Percentiles rank a stretch among this genome's conserved stretches.
Conservation (phyloP, 1,139 yeast genomes). For the Hyphopichia fennica region DNA sequence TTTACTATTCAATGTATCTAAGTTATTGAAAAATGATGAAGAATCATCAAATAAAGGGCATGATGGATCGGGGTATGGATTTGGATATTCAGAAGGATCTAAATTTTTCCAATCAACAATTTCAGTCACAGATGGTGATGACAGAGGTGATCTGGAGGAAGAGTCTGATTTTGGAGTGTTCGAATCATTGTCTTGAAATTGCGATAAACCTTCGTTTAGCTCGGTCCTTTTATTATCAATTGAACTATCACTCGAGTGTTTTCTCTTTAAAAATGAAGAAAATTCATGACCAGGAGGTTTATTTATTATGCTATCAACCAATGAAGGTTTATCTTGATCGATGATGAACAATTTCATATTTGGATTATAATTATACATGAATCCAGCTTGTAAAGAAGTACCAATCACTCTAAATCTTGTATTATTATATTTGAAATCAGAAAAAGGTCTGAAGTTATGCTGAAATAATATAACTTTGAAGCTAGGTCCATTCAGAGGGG, state of each 20-base stretch:
- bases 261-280: slow-evolving; percentile 22
- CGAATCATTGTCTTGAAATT: no score
- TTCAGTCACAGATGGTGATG: not conserved
- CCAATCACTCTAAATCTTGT: slow-evolving; percentile 45
- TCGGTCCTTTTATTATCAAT: not conserved
- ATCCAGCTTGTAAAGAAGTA: slow-evolving; percentile 31
- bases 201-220: not conserved
- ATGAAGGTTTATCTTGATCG: slow-evolving; percentile 35
- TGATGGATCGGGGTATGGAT: slow-evolving; percentile 31
- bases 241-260: not conserved
- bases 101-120: not conserved
- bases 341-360: slow-evolving; percentile 33
- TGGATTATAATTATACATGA: slow-evolving; percentile 33
- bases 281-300: slow-evolving; percentile 29
- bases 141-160: not conserved
- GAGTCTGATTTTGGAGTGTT: not conserved
- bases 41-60: slow-evolving; percentile 20
- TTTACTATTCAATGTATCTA: slow-evolving; percentile 4
- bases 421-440: slow-evolving; percentile 38
- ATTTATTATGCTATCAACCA: slow-evolving; percentile 37
- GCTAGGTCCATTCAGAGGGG: slow-evolving; percentile 13
- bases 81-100: slow-evolving; percentile 10
- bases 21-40: slow-evolving; percentile 7
- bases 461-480: slow-evolving; percentile 34
- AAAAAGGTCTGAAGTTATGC: slow-evolving; percentile 38